Evolutionary conservation across 495 filamentous ascomycete species (phyloP).

Genomic region (Penicillium tannophilum): DNA sequence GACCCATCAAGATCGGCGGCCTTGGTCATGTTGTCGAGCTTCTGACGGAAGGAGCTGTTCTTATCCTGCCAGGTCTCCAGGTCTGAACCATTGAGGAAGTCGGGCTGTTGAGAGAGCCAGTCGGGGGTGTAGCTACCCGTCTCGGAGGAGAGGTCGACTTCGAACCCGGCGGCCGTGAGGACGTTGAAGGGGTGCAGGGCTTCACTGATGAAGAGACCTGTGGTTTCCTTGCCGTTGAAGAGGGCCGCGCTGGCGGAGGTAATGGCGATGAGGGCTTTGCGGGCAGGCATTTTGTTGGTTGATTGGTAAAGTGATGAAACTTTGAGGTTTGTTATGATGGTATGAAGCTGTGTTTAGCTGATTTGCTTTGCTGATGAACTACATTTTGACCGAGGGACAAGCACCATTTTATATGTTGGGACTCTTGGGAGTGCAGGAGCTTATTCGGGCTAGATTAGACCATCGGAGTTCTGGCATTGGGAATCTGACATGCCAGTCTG

Average conservation of each 20-base stretch:
- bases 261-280: conserved; percentile 47
- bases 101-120: conserved; percentile 45
- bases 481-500: too few relatives aligned
- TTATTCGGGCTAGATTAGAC: background rate
- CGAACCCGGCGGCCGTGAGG: conserved; percentile 46
- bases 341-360: background rate
- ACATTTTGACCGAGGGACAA: background rate
- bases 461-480: too few relatives aligned
- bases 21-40: conserved; percentile 41
- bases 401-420: background rate
- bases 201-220: conserved; percentile 46
- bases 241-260: conserved; percentile 49
- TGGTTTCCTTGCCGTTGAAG: conserved; percentile 44
- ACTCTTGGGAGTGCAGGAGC: background rate
- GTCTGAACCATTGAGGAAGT: conserved; percentile 43
- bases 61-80: conserved; percentile 39
- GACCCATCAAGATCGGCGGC: conserved; percentile 34
- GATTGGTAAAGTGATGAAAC: background rate
- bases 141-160: conserved; percentile 51
- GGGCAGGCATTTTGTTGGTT: conserved; percentile 28
- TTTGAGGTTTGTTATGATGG: background rate
- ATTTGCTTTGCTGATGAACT: background rate
- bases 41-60: conserved; percentile 41
- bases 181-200: conserved; percentile 52
- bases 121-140: conserved; percentile 47